Base-by-base conservation (phyloP, 2,329 filamentous ascomycete species). In the Clarireedia hainanense region DNA sequence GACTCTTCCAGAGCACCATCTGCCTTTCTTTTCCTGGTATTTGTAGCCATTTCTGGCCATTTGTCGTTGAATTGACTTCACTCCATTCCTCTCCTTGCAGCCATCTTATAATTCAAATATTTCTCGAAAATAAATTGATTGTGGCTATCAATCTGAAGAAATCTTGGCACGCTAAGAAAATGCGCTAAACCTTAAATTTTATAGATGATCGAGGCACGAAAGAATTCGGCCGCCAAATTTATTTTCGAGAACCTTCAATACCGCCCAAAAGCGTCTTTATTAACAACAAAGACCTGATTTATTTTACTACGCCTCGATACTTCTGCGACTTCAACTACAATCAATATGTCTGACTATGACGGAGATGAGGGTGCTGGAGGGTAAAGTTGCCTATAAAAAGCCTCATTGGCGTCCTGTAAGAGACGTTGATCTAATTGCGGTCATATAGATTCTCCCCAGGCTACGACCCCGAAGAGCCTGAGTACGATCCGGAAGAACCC, bases 321-420 rank as follows among this genome's bases (percentile, higher is more conserved):
- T 6, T 5, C 5, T 20, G 42, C 20, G 14, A 46, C 39, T 17
- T 52, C 6, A 36, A 20, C 14, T 20, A 43, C 20, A 20, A 53
- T 30, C 50, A 61, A 62, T 5, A 89, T 90, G 86, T 90, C 86
- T 72, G 86, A 89, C 74, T 85, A 84, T 74, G 85, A 60, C 36
- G 61, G 58, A 50, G 57, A 50, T 17, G 46, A 59, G 23, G 42
- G 20, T 42, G 54, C 55, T 40, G 59, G 57, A 24, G 59, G 57
- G 59, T 60, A 47, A 53, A 54, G 30, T 7, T 23, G 15, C 15
- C 17, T n/a, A 3, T 24, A 4, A 26, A 2, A 26, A 42, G n/a
- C 39, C 27, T 17, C 5, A 14, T 14, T 17, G 20, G 10, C 4
- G 17, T 26, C 24, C 24, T 10, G 12, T n/a, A 7, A 15, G 30